Conservation (phyloP, 2,329 filamentous ascomycete genomes). For the Botrytis squamosa region DNA sequence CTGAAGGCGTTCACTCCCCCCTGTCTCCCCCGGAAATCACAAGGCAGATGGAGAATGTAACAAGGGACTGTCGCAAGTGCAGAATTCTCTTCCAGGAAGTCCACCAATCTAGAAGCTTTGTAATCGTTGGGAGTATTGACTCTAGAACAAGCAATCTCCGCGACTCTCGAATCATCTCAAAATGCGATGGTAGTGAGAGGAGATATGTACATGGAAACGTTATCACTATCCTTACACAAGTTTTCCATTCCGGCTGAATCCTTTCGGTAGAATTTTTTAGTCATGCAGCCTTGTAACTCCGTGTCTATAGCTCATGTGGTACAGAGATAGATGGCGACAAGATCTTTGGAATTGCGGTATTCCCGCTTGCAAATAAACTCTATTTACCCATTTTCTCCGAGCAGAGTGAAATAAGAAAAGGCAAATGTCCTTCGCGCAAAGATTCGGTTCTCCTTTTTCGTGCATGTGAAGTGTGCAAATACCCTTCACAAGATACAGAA, state of each 20-base stretch:
- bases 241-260: neutral
- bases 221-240: neutral
- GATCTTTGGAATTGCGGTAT: neutral
- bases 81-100: neutral
- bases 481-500: neutral
- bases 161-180: neutral
- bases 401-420: neutral
- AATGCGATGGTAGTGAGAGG: neutral
- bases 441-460: neutral
- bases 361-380: neutral
- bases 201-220: neutral
- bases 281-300: neutral
- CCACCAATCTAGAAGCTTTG: neutral
- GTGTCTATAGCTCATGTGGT: neutral
- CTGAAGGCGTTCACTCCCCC: neutral
- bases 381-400: neutral
- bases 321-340: neutral
- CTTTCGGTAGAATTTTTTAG: neutral
- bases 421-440: neutral
- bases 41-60: neutral
- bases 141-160: neutral
- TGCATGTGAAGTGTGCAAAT: neutral
- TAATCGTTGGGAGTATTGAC: too few species aligned
- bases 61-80: neutral
- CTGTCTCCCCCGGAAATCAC: neutral